Percentiles rank a stretch among this genome's conserved stretches.
phyloP scores from a whole-genome alignment of 2,329 filamentous ascomycete species.

The Pestalotiopsis sp. region DNA sequence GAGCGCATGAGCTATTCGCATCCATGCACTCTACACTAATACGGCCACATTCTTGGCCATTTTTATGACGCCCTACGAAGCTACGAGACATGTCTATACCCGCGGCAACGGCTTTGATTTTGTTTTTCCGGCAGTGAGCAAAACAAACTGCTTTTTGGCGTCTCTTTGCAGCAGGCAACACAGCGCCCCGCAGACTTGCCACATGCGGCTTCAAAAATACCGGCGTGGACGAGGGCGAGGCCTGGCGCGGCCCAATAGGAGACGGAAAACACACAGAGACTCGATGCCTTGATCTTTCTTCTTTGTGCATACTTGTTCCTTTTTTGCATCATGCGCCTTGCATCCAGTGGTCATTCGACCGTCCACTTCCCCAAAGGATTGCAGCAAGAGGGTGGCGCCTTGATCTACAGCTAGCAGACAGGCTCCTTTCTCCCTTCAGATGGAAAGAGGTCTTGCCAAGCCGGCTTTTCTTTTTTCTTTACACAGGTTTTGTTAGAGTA shows the following conservation, averaged over 20 bases:
- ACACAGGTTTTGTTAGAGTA: constrained; percentile 10
- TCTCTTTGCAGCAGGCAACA: background rate
- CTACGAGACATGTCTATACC: constrained; percentile 23
- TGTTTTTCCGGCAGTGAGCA: background rate
- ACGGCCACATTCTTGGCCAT: constrained; percentile 13
- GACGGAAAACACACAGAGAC: background rate
- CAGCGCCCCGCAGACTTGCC: background rate
- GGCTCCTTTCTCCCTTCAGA: background rate
- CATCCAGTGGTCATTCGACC: background rate
- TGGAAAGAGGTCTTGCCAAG: background rate
- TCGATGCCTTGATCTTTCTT: background rate
- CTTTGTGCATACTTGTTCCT: background rate
- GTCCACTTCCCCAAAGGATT: background rate
- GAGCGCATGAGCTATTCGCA: constrained; percentile 9
- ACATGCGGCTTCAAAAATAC: background rate
- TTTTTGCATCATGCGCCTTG: background rate
- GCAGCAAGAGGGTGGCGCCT: background rate
- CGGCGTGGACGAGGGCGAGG: background rate
- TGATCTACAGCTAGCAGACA: background rate
- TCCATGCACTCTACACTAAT: constrained; percentile 18
- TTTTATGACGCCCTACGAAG: constrained; percentile 31
- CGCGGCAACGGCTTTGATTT: constrained; percentile 5
- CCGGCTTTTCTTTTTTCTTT: constrained; percentile 6
- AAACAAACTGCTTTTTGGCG: background rate
- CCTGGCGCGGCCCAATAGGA: background rate